These are phyloP conservation scores for Isabelozyma gotoi DNA, from an alignment of 805 yeast genomes.

Conservation along the genomic window DNA sequence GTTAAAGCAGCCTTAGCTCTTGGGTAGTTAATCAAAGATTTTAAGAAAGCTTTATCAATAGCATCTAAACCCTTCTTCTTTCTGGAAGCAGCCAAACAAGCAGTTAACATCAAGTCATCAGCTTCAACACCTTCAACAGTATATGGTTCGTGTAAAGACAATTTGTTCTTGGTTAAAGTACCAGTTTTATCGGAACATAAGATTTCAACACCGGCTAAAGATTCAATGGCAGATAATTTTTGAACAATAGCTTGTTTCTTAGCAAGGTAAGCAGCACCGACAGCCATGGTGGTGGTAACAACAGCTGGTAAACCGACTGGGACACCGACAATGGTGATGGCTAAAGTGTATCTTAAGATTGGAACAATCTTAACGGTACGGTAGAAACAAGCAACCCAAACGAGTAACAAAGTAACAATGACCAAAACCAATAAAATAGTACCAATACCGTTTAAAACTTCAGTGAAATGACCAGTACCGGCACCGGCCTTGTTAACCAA, in stretches of 20 bases:
- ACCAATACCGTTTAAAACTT: constrained; percentile 97
- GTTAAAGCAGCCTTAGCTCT: constrained; percentile 89
- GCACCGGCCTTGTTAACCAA: constrained; percentile 91
- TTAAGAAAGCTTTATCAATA: constrained; percentile 94
- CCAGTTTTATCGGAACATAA: constrained; percentile 98
- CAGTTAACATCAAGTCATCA: constrained; percentile 95
- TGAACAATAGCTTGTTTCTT: constrained; percentile 97
- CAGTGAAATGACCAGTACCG: constrained; percentile 95
- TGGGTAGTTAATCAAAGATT: constrained; percentile 84
- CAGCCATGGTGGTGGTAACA: constrained; percentile 98
- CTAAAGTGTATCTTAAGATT: constrained; percentile 88
- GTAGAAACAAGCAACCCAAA: constrained; percentile 94
- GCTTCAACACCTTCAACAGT: constrained; percentile 96
- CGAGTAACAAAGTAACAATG: constrained; percentile 79
- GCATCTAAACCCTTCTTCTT: constrained; percentile 98
- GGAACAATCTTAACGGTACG: constrained; percentile 83
- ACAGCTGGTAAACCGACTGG: constrained; percentile 99
- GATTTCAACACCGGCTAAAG: constrained; percentile 96
- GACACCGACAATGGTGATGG: constrained; percentile 95
- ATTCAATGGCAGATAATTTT: constrained; percentile 94
- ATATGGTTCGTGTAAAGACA: constrained; percentile 95
- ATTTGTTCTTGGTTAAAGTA: constrained; percentile 95
- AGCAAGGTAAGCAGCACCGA: constrained; percentile 98
- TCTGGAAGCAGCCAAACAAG: constrained; percentile 96
- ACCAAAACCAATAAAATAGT: constrained; percentile 86